Evolutionary conservation across 805 yeast species (phyloP).

Genomic region (Wickerhamia fluorescens): DNA sequence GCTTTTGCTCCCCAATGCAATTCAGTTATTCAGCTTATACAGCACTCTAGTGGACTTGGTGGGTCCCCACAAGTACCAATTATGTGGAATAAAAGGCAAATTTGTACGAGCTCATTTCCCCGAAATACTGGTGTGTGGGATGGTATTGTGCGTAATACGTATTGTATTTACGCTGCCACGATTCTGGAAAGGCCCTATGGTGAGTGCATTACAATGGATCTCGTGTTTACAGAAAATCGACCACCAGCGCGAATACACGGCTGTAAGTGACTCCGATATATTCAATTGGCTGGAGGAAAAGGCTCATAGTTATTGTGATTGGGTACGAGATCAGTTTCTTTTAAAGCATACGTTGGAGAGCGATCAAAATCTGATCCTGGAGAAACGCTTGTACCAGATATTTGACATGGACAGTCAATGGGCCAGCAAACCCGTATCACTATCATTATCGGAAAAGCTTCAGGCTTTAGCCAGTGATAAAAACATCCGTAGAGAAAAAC

Average conservation of each 20-base stretch:
- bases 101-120: conserved; percentile 16
- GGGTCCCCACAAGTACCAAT: not conserved
- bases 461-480: no score
- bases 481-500: no score
- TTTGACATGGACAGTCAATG: conserved; percentile 23
- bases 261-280: conserved; percentile 21
- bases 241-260: conserved; percentile 9
- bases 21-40: conserved; percentile 38
- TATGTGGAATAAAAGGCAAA: conserved; percentile 1
- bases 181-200: conserved; percentile 8
- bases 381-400: conserved; percentile 25
- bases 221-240: conserved; percentile 12
- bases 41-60: conserved; percentile 4
- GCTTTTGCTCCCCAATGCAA: conserved; percentile 40
- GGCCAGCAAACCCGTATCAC: no score
- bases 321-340: conserved; percentile 37
- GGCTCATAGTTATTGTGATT: conserved; percentile 41
- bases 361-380: conserved; percentile 15
- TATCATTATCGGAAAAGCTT: no score
- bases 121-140: conserved; percentile 28
- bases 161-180: conserved; percentile 17
- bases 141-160: conserved; percentile 25
- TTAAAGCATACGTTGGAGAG: conserved; percentile 12
- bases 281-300: conserved; percentile 42
- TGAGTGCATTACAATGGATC: conserved; percentile 13